Conservation (phyloP, 352 stramenopile species). For the Phytophthora boehmeriae region DNA sequence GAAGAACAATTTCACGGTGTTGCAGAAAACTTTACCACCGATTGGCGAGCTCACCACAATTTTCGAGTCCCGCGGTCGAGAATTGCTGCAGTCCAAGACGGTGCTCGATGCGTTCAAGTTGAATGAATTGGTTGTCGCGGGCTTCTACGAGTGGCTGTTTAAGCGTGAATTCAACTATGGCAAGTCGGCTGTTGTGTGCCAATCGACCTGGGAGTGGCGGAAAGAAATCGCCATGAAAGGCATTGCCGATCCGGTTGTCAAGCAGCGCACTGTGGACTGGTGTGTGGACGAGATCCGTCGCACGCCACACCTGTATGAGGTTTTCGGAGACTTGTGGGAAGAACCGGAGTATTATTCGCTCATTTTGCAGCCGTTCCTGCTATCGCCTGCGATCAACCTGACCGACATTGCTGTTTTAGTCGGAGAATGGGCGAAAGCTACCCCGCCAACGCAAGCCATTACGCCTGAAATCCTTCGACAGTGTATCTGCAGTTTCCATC, state of each 20-base stretch:
- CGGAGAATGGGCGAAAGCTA: slow-evolving; percentile 22
- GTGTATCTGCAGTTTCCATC: slow-evolving; percentile 35
- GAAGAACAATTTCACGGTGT: slow-evolving; percentile 27
- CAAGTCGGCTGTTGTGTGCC: slow-evolving; percentile 21
- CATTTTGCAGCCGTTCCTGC: slow-evolving; percentile 39
- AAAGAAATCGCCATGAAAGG: slow-evolving; percentile 44
- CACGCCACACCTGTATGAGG: slow-evolving; percentile 25
- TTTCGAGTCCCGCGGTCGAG: slow-evolving; percentile 27
- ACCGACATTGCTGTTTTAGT: slow-evolving; percentile 34
- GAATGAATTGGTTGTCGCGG: slow-evolving; percentile 26
- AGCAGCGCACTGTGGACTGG: slow-evolving; percentile 28
- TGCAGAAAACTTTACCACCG: slow-evolving; percentile 25
- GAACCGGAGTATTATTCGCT: slow-evolving; percentile 40
- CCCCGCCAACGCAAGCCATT: slow-evolving; percentile 15
- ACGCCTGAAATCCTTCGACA: slow-evolving; percentile 36
- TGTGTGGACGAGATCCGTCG: slow-evolving; percentile 30
- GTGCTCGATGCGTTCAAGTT: slow-evolving; percentile 30
- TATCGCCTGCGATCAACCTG: slow-evolving; percentile 40
- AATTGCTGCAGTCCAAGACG: slow-evolving; percentile 15
- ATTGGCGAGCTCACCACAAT: slow-evolving; percentile 26
- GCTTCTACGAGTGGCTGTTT: slow-evolving; percentile 43
- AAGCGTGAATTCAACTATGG: slow-evolving; percentile 22
- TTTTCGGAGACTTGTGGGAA: slow-evolving; percentile 34
- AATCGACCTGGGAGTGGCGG: slow-evolving; percentile 40
- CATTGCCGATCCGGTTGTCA: slow-evolving; percentile 18